phyloP scores from a whole-genome alignment of 306 rosid genomes.

The Hylodesmum podocarpum region DNA sequence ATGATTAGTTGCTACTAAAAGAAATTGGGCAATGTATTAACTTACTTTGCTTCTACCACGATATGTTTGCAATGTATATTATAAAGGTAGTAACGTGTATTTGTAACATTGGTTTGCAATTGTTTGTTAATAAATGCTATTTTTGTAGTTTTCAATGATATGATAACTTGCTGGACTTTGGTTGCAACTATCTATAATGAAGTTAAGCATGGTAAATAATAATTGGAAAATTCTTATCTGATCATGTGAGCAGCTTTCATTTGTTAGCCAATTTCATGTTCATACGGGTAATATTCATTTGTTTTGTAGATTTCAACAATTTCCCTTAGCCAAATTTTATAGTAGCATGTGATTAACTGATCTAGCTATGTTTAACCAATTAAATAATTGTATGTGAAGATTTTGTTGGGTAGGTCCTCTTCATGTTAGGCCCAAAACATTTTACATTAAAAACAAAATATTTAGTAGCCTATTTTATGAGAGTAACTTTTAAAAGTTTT shows the following conservation, averaged over 20 bases:
- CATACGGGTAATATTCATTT: neutral
- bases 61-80: neutral
- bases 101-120: neutral
- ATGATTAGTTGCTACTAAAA: neutral
- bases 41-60: neutral
- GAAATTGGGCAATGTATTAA: neutral
- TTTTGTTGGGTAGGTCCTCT: too few relatives aligned
- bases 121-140: neutral
- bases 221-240: neutral
- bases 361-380: neutral
- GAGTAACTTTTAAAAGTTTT: too few relatives aligned
- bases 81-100: neutral
- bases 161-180: neutral
- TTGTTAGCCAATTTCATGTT: neutral
- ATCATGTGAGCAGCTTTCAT: neutral
- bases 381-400: neutral
- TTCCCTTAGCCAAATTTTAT: neutral
- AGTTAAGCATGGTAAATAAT: neutral
- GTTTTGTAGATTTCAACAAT: neutral
- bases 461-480: too few relatives aligned
- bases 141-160: constrained; percentile 9
- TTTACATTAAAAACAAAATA: too few relatives aligned
- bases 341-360: neutral
- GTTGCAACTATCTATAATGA: neutral
- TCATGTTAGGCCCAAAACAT: too few relatives aligned